A percentile compares a stretch with the other conserved stretches of the same genome.
These are phyloP conservation scores for Nannizziopsis arthrosporioides DNA, from an alignment of 2,329 filamentous ascomycete genomes.

Conservation along the genomic window DNA sequence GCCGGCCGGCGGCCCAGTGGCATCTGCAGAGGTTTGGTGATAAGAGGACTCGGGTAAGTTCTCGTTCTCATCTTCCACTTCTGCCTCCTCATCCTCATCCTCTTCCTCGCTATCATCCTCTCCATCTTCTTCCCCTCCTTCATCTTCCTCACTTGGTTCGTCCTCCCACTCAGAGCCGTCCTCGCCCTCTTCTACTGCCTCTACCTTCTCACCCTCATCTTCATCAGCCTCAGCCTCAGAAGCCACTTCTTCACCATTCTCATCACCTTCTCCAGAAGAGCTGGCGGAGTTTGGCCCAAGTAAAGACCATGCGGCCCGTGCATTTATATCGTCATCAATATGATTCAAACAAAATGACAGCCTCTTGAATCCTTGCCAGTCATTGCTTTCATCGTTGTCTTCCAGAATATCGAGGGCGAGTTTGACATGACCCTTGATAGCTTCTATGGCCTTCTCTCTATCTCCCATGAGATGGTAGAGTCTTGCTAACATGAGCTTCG, in stretches of 20 bases:
- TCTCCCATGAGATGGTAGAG: conserved; percentile 16
- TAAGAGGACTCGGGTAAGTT: not conserved
- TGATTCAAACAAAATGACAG: conserved; percentile 17
- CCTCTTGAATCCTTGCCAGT: conserved; percentile 19
- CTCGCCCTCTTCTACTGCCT: not conserved
- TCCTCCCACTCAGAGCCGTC: not conserved
- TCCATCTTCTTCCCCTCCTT: not conserved
- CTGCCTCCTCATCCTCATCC: conserved; percentile 1
- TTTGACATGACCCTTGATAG: conserved; percentile 18
- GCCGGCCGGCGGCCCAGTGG: not conserved
- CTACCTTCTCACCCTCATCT: not conserved
- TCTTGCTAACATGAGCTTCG: conserved; percentile 10
- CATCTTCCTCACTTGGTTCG: not conserved
- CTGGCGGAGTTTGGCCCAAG: conserved; percentile 14
- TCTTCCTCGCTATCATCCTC: not conserved
- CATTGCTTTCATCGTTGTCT: conserved; percentile 22
- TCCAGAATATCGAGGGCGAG: conserved; percentile 21
- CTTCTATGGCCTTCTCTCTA: conserved; percentile 16
- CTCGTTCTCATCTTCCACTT: conserved; percentile 1
- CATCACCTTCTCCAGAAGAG: not conserved
- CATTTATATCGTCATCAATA: conserved; percentile 20
- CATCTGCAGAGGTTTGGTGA: not conserved
- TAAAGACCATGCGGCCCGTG: conserved; percentile 22
- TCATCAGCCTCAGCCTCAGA: not conserved
- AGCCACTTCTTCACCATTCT: too few species aligned